Evolutionary conservation across 345 rosid genomes (phyloP), one percentile per base, ranked within the genome.

Genomic region (Turritis glabra): DNA sequence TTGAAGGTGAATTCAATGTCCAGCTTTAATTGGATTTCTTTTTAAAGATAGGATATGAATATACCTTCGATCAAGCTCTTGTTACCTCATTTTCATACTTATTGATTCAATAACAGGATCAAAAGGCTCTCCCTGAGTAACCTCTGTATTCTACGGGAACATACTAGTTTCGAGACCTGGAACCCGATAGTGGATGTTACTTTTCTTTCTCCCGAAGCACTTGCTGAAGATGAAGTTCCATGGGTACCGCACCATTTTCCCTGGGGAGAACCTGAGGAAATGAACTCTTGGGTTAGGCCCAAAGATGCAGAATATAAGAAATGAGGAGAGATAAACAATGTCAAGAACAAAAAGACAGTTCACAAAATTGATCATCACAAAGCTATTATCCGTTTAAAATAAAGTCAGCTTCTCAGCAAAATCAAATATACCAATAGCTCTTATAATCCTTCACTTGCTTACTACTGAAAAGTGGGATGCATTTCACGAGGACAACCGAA

Each of bases 31-130:
- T 55, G 35, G 23, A 22, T 60, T 43, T 55, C 41, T n/a, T n/a
- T n/a, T 37, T 60, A 32, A 33, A 17, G 30, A 27, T 47, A 47
- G 32, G 29, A 64, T 55, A 53, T 51, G 69, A 29, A 70, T 40
- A 51, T 82, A 87, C 96, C 96, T 84, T 70, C 89, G 84, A 74
- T 94, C 98, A 71, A 87, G 85, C 81, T 91, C 98, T 79, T 86
- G 97, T 78, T 90, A 97, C 82, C 93, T 90, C 98, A 94, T 94
- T 64, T 94, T 97, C 86, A 94, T 81, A 79, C 90, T 94, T 78
- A 94, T 82, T 48, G 89, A 80, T 84, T 94, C 98, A 22, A 82
- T 62, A 71, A 82, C 88, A 53, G 91, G 85, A 75, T 74, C 83
- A 65, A 64, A 67, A 69, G 38, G 50, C 72, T 79, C 89, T 71